Percentiles rank a stretch among this genome's conserved stretches.
Conservation (phyloP, 176 grass and related monocot species). For the Zizania latifolia region DNA sequence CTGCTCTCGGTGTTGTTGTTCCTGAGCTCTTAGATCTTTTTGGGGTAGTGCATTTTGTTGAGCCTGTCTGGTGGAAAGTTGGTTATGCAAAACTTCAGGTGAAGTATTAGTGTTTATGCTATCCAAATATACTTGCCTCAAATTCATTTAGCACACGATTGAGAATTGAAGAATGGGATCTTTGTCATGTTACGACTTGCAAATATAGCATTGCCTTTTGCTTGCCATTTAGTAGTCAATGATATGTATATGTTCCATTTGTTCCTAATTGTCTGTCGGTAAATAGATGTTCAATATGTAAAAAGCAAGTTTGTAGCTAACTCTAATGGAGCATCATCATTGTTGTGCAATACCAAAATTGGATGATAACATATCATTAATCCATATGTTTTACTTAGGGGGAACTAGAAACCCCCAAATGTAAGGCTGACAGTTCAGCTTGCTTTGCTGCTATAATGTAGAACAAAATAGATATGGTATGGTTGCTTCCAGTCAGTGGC, state of each 20-base stretch:
- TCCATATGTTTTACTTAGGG: not conserved
- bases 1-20: conserved; percentile 75
- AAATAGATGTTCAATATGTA: not conserved
- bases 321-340: not conserved
- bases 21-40: conserved; percentile 78
- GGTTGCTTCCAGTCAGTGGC: not conserved
- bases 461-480: not conserved
- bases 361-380: not conserved
- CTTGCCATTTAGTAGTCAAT: not conserved
- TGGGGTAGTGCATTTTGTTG: conserved; percentile 75
- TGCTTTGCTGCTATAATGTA: not conserved
- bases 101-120: not conserved
- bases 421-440: not conserved
- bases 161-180: not conserved
- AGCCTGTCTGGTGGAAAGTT: conserved; percentile 98
- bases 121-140: not conserved
- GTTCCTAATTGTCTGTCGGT: not conserved
- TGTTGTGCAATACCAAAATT: not conserved
- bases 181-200: not conserved
- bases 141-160: not conserved
- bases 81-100: conserved; percentile 97
- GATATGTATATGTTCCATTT: not conserved
- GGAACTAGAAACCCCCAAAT: not conserved
- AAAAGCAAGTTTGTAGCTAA: not conserved
- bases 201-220: not conserved